phyloP scores from a whole-genome alignment of 805 yeast species.

The Wickerhamia fluorescens region DNA sequence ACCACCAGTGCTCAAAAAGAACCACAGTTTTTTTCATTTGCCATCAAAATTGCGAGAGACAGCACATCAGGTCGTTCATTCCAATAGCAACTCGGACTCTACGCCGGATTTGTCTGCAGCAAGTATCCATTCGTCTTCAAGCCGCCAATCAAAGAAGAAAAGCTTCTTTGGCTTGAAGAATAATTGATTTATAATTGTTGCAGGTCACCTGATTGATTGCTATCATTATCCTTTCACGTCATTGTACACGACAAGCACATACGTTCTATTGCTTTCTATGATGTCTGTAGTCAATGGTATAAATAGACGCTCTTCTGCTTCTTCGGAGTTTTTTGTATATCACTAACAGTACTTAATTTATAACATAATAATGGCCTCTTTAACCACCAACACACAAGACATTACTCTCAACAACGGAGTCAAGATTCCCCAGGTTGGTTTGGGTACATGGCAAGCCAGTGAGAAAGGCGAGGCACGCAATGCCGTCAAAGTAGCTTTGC shows the following conservation, averaged over 20 bases:
- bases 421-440: conserved; percentile 58
- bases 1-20: conserved; percentile 2
- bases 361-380: conserved; percentile 4
- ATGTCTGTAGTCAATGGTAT: too few relatives aligned
- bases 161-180: conserved; percentile 1
- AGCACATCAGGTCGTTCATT: too few relatives aligned
- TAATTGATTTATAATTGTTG: too few relatives aligned
- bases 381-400: conserved; percentile 7
- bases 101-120: conserved; percentile 3
- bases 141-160: conserved; percentile 2
- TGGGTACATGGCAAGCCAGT: conserved; percentile 61
- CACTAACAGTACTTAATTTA: too few relatives aligned
- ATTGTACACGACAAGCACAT: too few relatives aligned
- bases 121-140: conserved; percentile 1
- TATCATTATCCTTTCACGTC: too few relatives aligned
- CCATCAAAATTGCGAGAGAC: too few relatives aligned
- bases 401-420: conserved; percentile 55
- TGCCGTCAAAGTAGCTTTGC: conserved; percentile 54
- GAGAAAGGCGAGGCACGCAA: conserved; percentile 46
- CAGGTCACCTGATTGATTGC: too few relatives aligned
- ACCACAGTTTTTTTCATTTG: conserved; percentile 2
- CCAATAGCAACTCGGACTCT: too few relatives aligned
- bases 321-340: too few relatives aligned
- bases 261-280: too few relatives aligned
- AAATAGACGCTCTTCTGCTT: too few relatives aligned